Evolutionary conservation across 2,329 filamentous ascomycete genomes (phyloP).

Genomic region (Cryphonectria japonica): DNA sequence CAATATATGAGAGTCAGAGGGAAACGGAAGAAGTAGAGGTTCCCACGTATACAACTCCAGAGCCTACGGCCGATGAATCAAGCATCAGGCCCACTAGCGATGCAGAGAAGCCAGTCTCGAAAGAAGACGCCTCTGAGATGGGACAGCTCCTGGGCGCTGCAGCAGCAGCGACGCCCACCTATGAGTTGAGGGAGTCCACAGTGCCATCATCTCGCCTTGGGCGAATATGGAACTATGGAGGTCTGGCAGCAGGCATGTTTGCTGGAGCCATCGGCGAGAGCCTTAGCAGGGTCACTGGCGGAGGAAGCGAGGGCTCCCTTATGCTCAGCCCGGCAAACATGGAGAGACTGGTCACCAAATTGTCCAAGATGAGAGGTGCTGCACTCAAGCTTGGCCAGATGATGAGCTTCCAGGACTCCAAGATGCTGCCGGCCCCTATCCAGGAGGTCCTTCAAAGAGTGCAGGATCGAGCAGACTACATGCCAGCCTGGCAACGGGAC

Average conservation of each 20-base stretch:
- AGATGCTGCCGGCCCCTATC: slow-evolving; percentile 86
- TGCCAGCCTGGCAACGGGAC: slow-evolving; percentile 92
- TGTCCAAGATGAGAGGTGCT: slow-evolving; percentile 95
- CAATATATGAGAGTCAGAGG: slow-evolving; percentile 12
- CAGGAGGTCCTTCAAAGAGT: slow-evolving; percentile 91
- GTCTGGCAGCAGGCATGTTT: slow-evolving; percentile 92
- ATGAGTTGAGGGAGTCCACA: slow-evolving; percentile 82
- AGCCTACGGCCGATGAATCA: slow-evolving; percentile 3
- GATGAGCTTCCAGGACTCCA: slow-evolving; percentile 97
- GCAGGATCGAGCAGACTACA: slow-evolving; percentile 96
- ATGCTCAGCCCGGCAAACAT: slow-evolving; percentile 90
- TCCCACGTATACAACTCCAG: slow-evolving; percentile 1
- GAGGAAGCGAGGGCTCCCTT: slow-evolving; percentile 71
- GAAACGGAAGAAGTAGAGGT: slow-evolving; percentile 8
- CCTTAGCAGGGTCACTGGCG: slow-evolving; percentile 77
- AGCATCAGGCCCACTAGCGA: not conserved
- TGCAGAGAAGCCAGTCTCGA: slow-evolving; percentile 15
- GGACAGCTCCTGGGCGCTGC: slow-evolving; percentile 30
- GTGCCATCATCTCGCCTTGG: slow-evolving; percentile 88
- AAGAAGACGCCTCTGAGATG: slow-evolving; percentile 35
- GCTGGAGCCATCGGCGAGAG: slow-evolving; percentile 88
- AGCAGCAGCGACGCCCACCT: slow-evolving; percentile 43
- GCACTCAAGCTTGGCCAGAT: slow-evolving; percentile 97
- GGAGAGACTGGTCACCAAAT: slow-evolving; percentile 87
- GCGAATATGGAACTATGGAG: slow-evolving; percentile 91